These are phyloP conservation scores for Aquilaria agallochum DNA, from an alignment of 441 rosid species.

Conservation along the genomic window DNA sequence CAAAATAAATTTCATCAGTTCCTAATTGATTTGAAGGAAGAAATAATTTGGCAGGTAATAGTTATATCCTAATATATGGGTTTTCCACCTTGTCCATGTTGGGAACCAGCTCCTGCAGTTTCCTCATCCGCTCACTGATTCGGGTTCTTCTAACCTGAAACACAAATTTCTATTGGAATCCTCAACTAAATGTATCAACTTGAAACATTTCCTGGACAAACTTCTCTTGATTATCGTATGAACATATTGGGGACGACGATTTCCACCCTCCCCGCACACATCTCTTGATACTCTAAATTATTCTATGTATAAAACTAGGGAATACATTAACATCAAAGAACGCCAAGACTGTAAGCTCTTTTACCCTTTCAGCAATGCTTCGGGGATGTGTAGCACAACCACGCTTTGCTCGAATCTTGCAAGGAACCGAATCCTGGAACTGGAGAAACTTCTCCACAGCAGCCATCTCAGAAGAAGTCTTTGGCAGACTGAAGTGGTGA, in stretches of 20 bases:
- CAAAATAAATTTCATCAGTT: background rate
- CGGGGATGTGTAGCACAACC: slow-evolving; percentile 99
- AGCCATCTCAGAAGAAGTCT: slow-evolving; percentile 51
- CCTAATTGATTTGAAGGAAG: background rate
- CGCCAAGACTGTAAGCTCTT: background rate
- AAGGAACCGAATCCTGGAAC: slow-evolving; percentile 84
- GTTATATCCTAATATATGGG: too few species aligned
- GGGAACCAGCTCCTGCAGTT: slow-evolving; percentile 86
- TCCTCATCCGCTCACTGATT: slow-evolving; percentile 86
- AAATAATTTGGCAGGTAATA: background rate
- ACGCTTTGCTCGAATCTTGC: slow-evolving; percentile 89
- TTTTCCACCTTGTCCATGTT: slow-evolving; percentile 78
- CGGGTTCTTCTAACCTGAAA: slow-evolving; percentile 76
- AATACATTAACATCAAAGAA: background rate
- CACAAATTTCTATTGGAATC: too few species aligned
- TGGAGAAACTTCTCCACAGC: slow-evolving; percentile 60
- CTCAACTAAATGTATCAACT: too few species aligned
- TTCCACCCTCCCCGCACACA: too few species aligned
- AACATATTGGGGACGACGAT: too few species aligned
- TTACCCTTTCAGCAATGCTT: slow-evolving; percentile 94
- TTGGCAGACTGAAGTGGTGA: slow-evolving; percentile 62
- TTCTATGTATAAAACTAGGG: too few species aligned
- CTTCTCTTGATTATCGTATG: too few species aligned
- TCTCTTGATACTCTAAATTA: too few species aligned
- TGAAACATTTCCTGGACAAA: too few species aligned